Evolutionary conservation across 441 rosid species (phyloP).

Genomic region (Gossypium gossypioides): DNA sequence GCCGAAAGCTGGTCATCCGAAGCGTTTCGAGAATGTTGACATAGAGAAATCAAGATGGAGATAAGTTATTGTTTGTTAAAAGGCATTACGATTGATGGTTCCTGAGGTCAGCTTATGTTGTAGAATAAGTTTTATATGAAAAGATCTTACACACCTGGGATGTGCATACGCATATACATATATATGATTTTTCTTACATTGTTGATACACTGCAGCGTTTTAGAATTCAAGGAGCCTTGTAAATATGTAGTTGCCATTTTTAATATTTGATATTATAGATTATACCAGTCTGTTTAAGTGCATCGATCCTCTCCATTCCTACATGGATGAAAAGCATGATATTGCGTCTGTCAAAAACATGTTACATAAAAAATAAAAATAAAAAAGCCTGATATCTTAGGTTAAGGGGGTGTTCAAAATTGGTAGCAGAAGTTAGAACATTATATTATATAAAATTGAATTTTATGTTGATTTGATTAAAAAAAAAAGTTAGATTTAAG

Average conservation of each 20-base stretch:
- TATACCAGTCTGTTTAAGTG: background rate
- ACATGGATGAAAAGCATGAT: no score
- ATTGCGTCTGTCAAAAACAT: no score
- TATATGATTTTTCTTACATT: background rate
- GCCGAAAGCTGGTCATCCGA: conserved; percentile 22
- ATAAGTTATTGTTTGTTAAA: conserved; percentile 16
- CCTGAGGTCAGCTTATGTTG: conserved; percentile 8
- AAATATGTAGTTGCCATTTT: conserved; percentile 19
- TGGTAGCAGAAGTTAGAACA: no score
- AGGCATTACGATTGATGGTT: conserved; percentile 2
- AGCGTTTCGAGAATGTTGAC: conserved; percentile 15
- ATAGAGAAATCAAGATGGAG: conserved; percentile 36
- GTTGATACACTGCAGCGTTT: conserved; percentile 10
- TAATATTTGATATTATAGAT: background rate
- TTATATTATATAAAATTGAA: no score
- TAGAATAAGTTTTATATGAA: conserved; percentile 11
- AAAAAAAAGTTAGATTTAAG: no score
- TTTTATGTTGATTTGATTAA: no score
- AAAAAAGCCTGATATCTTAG: no score
- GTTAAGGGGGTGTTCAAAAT: no score
- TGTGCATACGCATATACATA: conserved; percentile 20
- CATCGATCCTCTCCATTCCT: no score
- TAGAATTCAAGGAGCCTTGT: conserved; percentile 21
- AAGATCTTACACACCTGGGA: conserved; percentile 4
- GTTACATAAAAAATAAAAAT: no score